Evolutionary conservation across 2,329 filamentous ascomycete species (phyloP).

Genomic region (Immersiporthe knoxdaviesiana): DNA sequence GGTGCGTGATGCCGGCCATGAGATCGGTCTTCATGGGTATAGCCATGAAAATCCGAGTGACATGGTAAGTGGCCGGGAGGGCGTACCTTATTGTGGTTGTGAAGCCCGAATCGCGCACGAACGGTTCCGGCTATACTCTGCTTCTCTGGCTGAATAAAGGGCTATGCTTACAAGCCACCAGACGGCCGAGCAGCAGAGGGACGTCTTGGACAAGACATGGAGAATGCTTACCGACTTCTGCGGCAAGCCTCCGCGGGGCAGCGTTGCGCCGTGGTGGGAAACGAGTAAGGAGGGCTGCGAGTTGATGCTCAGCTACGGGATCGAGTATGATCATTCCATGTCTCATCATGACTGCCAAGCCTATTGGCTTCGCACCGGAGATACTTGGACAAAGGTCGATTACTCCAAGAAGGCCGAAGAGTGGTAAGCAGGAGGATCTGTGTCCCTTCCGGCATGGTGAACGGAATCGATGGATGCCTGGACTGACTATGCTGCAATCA

Average conservation of each 20-base stretch:
- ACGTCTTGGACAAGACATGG: slow-evolving; percentile 76
- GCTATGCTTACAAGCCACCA: slow-evolving; percentile 47
- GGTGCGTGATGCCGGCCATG: slow-evolving; percentile 51
- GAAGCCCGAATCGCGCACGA: too few species aligned
- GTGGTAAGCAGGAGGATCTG: slow-evolving; percentile 47
- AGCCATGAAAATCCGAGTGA: slow-evolving; percentile 50
- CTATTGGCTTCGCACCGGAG: slow-evolving; percentile 66
- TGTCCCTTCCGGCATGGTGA: background rate
- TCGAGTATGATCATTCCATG: slow-evolving; percentile 73
- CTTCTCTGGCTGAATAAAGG: background rate
- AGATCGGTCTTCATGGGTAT: slow-evolving; percentile 48
- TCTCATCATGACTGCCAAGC: slow-evolving; percentile 66
- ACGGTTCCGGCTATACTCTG: too few species aligned
- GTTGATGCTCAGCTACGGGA: slow-evolving; percentile 66
- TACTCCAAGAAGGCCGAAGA: slow-evolving; percentile 63
- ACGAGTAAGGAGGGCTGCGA: slow-evolving; percentile 69
- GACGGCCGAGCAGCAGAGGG: slow-evolving; percentile 72
- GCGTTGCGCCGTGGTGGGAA: slow-evolving; percentile 77
- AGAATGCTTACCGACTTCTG: slow-evolving; percentile 71
- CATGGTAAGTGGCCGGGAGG: slow-evolving; percentile 38
- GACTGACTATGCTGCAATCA: background rate
- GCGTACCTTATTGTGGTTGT: background rate
- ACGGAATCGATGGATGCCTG: background rate
- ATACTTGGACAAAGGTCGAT: slow-evolving; percentile 70
- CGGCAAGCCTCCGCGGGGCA: slow-evolving; percentile 72